phyloP scores from a whole-genome alignment of 2,329 filamentous ascomycete genomes.

The Fusarium penzigii region DNA sequence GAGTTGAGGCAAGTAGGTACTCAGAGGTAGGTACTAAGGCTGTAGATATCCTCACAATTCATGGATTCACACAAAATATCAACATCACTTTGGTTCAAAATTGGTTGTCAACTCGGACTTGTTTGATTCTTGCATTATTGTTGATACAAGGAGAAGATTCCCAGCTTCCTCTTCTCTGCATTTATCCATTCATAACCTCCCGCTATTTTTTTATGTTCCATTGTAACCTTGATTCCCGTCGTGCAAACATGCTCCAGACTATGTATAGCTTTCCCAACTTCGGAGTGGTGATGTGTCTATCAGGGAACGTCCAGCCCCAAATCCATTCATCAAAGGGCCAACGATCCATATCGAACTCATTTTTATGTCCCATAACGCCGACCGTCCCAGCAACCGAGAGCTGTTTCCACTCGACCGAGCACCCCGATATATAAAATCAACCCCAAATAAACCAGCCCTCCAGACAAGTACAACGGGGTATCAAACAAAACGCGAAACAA shows the following conservation, averaged over 20 bases:
- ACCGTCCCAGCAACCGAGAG: slow-evolving; percentile 22
- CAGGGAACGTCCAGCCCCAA: slow-evolving; percentile 28
- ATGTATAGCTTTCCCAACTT: slow-evolving; percentile 31
- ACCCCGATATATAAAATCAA: slow-evolving; percentile 13
- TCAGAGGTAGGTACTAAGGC: too few relatives aligned
- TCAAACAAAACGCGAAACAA: slow-evolving; percentile 30
- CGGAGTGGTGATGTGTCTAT: slow-evolving; percentile 55
- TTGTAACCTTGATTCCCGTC: slow-evolving; percentile 16
- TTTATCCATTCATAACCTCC: slow-evolving; percentile 12
- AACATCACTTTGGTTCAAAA: neutral
- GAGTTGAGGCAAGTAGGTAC: too few relatives aligned
- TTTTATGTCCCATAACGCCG: slow-evolving; percentile 32
- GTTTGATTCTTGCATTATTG: slow-evolving; percentile 23
- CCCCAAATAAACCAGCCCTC: slow-evolving; percentile 19
- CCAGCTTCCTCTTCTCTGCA: slow-evolving; percentile 24
- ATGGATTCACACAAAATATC: neutral
- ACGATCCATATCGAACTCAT: slow-evolving; percentile 24
- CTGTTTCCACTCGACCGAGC: slow-evolving; percentile 18
- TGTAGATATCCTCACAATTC: neutral
- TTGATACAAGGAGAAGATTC: slow-evolving; percentile 36
- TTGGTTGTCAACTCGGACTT: slow-evolving; percentile 5
- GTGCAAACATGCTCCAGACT: slow-evolving; percentile 32
- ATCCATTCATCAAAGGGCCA: slow-evolving; percentile 27
- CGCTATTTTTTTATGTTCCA: slow-evolving; percentile 11
- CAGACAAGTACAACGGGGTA: slow-evolving; percentile 32